These are phyloP conservation scores for Petunia hybrid DNA, from an alignment of 305 asterid species.

Conservation along the genomic window DNA sequence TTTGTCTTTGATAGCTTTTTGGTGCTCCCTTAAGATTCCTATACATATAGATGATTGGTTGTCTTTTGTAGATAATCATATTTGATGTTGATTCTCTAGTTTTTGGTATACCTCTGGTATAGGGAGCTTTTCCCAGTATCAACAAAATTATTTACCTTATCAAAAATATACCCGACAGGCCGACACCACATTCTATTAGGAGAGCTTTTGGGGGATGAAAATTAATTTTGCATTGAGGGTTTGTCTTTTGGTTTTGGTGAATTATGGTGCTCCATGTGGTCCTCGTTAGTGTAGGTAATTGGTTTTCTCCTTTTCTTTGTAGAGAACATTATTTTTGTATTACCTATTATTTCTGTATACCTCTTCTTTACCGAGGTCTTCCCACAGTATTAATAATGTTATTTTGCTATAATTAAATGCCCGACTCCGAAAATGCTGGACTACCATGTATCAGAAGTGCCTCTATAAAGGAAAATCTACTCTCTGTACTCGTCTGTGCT, in stretches of 20 bases:
- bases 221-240: neutral
- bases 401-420: neutral
- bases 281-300: neutral
- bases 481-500: neutral
- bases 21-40: no score
- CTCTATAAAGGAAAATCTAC: neutral
- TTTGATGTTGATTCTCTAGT: no score
- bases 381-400: neutral
- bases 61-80: no score
- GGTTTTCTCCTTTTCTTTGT: neutral
- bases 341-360: neutral
- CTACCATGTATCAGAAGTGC: neutral
- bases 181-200: neutral
- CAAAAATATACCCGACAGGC: neutral
- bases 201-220: constrained; percentile 10
- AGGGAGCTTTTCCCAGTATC: no score
- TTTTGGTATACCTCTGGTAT: no score
- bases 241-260: neutral
- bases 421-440: neutral
- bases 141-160: no score
- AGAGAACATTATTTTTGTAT: neutral
- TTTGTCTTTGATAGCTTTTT: no score
- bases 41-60: no score
- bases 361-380: neutral
- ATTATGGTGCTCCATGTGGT: constrained; percentile 7